Evolutionary conservation across 768 basidiomycete genomes (phyloP).

Genomic region (Fibroporia radiculosa): DNA sequence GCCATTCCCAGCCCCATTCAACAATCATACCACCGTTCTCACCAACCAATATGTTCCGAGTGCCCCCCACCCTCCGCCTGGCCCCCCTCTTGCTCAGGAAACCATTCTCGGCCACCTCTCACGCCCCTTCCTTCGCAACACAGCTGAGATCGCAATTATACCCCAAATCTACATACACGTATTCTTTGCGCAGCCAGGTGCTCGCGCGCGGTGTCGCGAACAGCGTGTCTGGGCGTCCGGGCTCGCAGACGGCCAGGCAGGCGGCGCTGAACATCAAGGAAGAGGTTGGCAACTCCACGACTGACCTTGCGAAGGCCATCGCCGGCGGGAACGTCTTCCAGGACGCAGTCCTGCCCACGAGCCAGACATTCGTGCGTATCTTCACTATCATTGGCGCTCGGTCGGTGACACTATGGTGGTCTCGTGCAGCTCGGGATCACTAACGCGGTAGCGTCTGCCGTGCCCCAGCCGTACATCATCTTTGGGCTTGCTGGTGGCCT

Average conservation of each 20-base stretch:
- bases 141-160: background rate
- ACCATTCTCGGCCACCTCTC: constrained; percentile 10
- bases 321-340: constrained; percentile 58
- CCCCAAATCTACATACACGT: background rate
- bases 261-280: constrained; percentile 74
- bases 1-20: no score
- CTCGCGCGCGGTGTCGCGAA: constrained; percentile 42
- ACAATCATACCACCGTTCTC: no score
- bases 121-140: constrained; percentile 7
- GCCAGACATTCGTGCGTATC: constrained; percentile 53
- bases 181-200: constrained; percentile 4
- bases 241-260: constrained; percentile 65
- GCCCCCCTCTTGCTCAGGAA: constrained; percentile 10
- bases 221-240: constrained; percentile 63
- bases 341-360: constrained; percentile 41
- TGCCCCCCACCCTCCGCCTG: no score
- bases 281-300: constrained; percentile 69
- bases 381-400: background rate
- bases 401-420: background rate
- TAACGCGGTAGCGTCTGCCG: constrained; percentile 57
- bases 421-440: constrained; percentile 64
- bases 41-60: no score
- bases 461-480: constrained; percentile 70
- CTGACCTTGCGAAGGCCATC: constrained; percentile 73
- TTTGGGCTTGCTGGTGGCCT: constrained; percentile 80